Conservation (phyloP, 768 basidiomycete genomes). For the Hygrocybe punicea region DNA sequence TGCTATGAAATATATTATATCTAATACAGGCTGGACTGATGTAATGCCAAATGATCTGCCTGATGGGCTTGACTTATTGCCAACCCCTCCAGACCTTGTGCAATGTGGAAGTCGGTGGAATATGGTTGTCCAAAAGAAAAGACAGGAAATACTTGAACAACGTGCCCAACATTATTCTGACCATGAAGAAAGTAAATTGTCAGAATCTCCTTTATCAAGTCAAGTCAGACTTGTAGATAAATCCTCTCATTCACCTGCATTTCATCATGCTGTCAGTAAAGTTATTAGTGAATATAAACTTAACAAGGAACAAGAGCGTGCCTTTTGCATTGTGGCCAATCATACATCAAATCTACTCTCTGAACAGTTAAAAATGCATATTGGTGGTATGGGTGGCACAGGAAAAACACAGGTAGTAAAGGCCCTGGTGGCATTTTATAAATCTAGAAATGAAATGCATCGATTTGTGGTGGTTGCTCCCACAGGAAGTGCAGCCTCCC, state of each 20-base stretch:
- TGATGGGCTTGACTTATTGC: conserved; percentile 1
- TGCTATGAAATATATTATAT: conserved; percentile 1
- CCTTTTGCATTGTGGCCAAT: conserved; percentile 30
- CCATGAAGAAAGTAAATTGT: neutral
- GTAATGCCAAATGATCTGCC: neutral
- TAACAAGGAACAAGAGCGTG: conserved; percentile 31
- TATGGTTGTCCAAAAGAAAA: conserved; percentile 5
- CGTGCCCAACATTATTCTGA: conserved; percentile 3
- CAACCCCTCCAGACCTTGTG: neutral
- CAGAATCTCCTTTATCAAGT: neutral
- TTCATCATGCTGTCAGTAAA: neutral
- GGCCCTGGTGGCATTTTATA: conserved; percentile 25
- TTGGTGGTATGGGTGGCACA: conserved; percentile 35
- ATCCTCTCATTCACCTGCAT: conserved; percentile 19
- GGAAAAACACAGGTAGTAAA: conserved; percentile 34
- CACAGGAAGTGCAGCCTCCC: conserved; percentile 25
- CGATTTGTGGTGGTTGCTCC: conserved; percentile 25
- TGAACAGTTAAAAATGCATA: conserved; percentile 30
- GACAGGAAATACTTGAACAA: conserved; percentile 7
- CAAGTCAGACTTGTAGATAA: conserved; percentile 24
- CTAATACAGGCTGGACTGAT: conserved; percentile 1
- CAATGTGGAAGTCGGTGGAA: conserved; percentile 11
- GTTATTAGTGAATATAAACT: conserved; percentile 16
- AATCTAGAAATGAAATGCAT: conserved; percentile 23
- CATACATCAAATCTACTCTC: conserved; percentile 15